Evolutionary conservation across 2,329 filamentous ascomycete genomes (phyloP).

Genomic region (Colletotrichum australisinense): DNA sequence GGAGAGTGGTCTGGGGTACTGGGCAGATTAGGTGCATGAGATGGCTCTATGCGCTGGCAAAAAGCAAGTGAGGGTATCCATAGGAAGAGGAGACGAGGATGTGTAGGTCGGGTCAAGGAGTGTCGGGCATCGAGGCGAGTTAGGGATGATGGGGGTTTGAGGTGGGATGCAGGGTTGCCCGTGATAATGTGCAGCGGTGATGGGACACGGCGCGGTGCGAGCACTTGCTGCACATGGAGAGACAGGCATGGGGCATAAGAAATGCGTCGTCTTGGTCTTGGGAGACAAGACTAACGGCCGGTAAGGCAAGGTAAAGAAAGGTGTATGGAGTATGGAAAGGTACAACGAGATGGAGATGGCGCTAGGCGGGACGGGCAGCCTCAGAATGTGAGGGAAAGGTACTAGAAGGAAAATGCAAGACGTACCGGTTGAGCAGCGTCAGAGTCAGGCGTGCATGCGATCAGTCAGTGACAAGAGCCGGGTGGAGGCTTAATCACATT

Average conservation of each 20-base stretch:
- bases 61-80: constrained; percentile 38
- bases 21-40: constrained; percentile 36
- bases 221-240: constrained; percentile 31
- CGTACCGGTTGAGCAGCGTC: constrained; percentile 29
- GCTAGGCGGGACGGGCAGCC: background rate
- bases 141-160: constrained; percentile 35
- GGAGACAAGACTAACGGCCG: background rate
- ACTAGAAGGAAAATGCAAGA: constrained; percentile 21
- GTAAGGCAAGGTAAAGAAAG: no score
- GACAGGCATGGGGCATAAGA: constrained; percentile 35
- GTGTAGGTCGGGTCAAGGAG: constrained; percentile 30
- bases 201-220: constrained; percentile 33
- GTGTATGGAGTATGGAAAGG: background rate
- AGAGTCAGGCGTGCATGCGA: constrained; percentile 35
- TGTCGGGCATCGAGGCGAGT: constrained; percentile 32
- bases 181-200: constrained; percentile 32
- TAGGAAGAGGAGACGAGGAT: constrained; percentile 31
- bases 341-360: constrained; percentile 10
- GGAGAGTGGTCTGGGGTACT: constrained; percentile 16
- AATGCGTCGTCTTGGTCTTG: constrained; percentile 14
- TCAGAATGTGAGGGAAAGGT: constrained; percentile 3
- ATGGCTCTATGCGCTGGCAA: constrained; percentile 38
- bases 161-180: constrained; percentile 32
- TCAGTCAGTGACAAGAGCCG: constrained; percentile 33
- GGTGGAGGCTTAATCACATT: constrained; percentile 32